Evolutionary conservation across 2,329 filamentous ascomycete genomes (phyloP), one percentile per base, ranked within the genome.

Genomic region (Torrubiellomyces zombiae): DNA sequence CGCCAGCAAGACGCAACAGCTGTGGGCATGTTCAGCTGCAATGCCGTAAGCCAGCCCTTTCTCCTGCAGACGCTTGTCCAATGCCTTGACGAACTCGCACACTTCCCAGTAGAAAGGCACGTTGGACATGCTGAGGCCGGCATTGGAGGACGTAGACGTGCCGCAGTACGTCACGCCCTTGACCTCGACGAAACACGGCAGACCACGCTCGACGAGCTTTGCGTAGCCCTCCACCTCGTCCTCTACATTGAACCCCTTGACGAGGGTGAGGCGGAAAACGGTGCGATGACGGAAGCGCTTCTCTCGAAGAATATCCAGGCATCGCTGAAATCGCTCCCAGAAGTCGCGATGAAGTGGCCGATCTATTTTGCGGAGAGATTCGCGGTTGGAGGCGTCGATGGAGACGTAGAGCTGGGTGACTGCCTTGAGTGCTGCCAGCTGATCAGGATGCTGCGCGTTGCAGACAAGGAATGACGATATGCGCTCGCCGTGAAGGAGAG

Each of bases 151-250:
- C 1, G 82, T 82, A 6, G 75, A 75, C 0, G 86, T 95, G 20
- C 89, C 89, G 51, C 89, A 95, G 56, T 89, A 95, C 1, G 86
- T 95, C 18, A 95, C 86, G 27, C 86, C 86, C 57, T 95, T 95
- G 49, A 95, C 67, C 56, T 95, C 86, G 24, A 95, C 72, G 44
- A 95, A 93, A 48, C 81, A 86, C 0, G 86, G 86, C 13, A 93
- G 60, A 1, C 78, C 85, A 36, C 74, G 72, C 44, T 85, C 79
- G 11, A 95, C 78, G 2, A 95, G 70, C 41, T 81, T 73, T 0
- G 86, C 86, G 43, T 98, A 95, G 4, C 86, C 86, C 35, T 75
- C 67, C 5, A 75, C 82, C 50, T 94, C 89, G 38, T 93, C 85
- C 14, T 93, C 86, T 35, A 95, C 72, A 47, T 98, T 95, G 66